Conservation (phyloP, 495 filamentous ascomycete species). For the Pyronema domesticum region DNA sequence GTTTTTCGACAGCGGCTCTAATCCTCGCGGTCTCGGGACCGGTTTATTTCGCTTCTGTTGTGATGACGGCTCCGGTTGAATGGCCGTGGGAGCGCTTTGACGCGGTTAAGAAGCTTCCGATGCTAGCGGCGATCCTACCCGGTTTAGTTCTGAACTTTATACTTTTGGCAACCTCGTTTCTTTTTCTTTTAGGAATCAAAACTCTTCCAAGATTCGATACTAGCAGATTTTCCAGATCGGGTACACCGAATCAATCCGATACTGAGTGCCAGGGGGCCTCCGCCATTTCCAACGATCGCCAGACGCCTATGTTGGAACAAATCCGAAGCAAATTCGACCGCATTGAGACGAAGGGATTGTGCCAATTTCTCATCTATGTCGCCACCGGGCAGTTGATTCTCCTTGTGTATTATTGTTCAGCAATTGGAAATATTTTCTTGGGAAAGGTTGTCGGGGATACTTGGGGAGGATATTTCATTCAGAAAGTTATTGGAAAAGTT, state of each 20-base stretch:
- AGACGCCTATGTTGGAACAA: too few species aligned
- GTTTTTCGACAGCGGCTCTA: neutral
- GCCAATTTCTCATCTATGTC: neutral
- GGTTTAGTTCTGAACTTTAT: too few species aligned
- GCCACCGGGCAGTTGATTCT: neutral
- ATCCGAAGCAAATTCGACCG: too few species aligned
- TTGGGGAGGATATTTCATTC: neutral
- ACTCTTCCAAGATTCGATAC: too few species aligned
- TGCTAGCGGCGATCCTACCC: neutral
- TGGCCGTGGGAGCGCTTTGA: neutral
- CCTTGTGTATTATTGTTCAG: neutral
- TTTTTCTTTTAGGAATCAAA: too few species aligned
- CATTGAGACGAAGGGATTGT: neutral
- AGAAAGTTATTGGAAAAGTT: neutral
- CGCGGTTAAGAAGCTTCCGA: neutral
- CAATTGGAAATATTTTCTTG: neutral
- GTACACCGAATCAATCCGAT: too few species aligned
- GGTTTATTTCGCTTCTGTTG: neutral
- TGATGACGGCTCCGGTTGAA: neutral
- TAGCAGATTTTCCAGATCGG: too few species aligned
- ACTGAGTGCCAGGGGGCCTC: too few species aligned
- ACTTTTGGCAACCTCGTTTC: too few species aligned
- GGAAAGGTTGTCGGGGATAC: slow-evolving; percentile 3
- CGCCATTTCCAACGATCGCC: too few species aligned
- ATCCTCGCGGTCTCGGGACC: neutral